Percentiles rank a stretch among this genome's conserved stretches.
Evolutionary conservation across 2,329 filamentous ascomycete genomes (phyloP).

Genomic region (Colletotrichum navitas): DNA sequence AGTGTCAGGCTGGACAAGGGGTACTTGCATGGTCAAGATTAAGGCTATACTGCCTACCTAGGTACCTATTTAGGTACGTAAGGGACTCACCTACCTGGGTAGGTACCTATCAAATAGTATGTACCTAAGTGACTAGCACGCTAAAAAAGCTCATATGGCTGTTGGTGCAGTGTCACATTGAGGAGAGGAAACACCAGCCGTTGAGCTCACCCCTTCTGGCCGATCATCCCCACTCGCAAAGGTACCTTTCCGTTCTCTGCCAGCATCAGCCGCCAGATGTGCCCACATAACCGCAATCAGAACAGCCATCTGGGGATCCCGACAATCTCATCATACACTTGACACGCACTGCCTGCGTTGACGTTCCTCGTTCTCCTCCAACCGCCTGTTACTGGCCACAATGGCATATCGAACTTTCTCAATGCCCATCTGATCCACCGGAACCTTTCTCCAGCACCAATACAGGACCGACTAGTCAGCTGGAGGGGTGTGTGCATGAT

Average conservation of each 20-base stretch:
- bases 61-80: not conserved
- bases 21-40: not conserved
- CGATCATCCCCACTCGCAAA: not conserved
- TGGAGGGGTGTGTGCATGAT: conserved; percentile 6
- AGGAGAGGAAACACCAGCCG: not conserved
- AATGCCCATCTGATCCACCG: not conserved
- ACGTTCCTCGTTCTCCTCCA: not conserved
- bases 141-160: not conserved
- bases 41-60: not conserved
- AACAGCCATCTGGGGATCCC: not conserved
- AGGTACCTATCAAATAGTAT: too few species aligned
- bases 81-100: too few species aligned
- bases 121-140: not conserved
- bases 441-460: not conserved
- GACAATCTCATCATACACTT: not conserved
- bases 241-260: not conserved
- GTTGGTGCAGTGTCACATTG: conserved; percentile 14
- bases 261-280: not conserved
- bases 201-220: not conserved
- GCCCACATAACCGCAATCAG: not conserved
- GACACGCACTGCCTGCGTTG: not conserved
- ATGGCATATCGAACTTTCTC: not conserved
- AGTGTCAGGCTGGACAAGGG: not conserved
- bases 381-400: not conserved
- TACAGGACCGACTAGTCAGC: not conserved